These are phyloP conservation scores for Talaromyces atroroseus DNA, from an alignment of 2,329 filamentous ascomycete genomes.

Conservation along the genomic window DNA sequence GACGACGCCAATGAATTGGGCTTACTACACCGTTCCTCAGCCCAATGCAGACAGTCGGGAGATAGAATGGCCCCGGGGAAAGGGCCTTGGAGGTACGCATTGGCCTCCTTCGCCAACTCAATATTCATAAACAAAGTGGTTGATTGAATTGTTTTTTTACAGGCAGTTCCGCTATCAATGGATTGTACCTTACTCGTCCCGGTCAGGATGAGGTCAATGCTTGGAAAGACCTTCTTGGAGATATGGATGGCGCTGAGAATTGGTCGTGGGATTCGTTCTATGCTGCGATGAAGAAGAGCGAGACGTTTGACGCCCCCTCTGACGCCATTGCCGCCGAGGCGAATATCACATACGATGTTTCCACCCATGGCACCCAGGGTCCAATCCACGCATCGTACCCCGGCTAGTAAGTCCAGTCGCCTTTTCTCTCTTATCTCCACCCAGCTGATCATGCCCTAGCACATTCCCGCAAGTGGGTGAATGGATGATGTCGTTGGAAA, in stretches of 20 bases:
- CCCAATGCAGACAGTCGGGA: slow-evolving; percentile 24
- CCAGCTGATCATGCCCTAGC: slow-evolving; percentile 18
- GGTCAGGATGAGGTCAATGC: slow-evolving; percentile 30
- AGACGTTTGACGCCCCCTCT: slow-evolving; percentile 21
- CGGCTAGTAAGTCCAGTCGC: slow-evolving; percentile 19
- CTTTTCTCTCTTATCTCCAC: background rate
- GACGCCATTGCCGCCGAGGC: slow-evolving; percentile 19
- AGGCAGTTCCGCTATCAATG: slow-evolving; percentile 34
- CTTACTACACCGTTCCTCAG: slow-evolving; percentile 26
- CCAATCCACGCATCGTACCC: slow-evolving; percentile 25
- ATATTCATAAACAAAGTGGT: background rate
- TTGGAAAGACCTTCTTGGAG: slow-evolving; percentile 27
- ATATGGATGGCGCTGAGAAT: slow-evolving; percentile 31
- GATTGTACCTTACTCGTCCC: slow-evolving; percentile 30
- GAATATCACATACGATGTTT: slow-evolving; percentile 22
- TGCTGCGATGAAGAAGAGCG: slow-evolving; percentile 29
- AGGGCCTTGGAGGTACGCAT: slow-evolving; percentile 28
- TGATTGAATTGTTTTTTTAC: background rate
- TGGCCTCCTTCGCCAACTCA: background rate
- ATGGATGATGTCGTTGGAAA: slow-evolving; percentile 20
- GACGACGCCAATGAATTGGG: slow-evolving; percentile 32
- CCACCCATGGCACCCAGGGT: slow-evolving; percentile 19
- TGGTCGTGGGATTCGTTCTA: slow-evolving; percentile 32
- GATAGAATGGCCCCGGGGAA: slow-evolving; percentile 31
- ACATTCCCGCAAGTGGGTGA: slow-evolving; percentile 26